These are phyloP conservation scores for Metarhizium brunneum DNA, from an alignment of 2,329 filamentous ascomycete species.

Conservation along the genomic window DNA sequence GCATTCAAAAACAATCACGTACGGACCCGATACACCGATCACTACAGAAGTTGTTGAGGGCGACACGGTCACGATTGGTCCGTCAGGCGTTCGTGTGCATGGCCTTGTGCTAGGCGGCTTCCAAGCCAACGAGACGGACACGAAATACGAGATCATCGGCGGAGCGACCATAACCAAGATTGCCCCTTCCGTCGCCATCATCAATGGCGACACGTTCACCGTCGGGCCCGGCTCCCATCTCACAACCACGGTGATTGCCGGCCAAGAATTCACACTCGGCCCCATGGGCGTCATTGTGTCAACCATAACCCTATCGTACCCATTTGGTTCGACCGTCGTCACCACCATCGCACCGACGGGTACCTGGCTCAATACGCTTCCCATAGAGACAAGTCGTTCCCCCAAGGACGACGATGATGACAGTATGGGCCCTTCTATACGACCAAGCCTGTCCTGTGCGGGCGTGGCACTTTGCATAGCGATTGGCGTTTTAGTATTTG, in stretches of 20 bases:
- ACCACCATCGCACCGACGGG: conserved; percentile 28
- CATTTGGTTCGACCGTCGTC: conserved; percentile 34
- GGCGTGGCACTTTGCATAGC: conserved; percentile 24
- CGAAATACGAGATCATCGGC: conserved; percentile 37
- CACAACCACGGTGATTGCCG: conserved; percentile 37
- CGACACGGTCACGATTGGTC: conserved; percentile 41
- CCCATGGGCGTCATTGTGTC: conserved; percentile 37
- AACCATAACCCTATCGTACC: conserved; percentile 34
- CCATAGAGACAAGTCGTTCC: conserved; percentile 18
- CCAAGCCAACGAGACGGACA: conserved; percentile 23
- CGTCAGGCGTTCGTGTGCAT: conserved; percentile 31
- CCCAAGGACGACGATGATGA: conserved; percentile 16
- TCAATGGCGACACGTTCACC: conserved; percentile 41
- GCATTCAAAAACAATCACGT: conserved; percentile 34
- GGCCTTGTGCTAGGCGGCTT: conserved; percentile 34
- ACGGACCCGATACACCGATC: conserved; percentile 25
- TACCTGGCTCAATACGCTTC: conserved; percentile 13
- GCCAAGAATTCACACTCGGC: conserved; percentile 41
- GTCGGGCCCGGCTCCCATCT: conserved; percentile 34
- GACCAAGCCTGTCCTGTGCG: conserved; percentile 11
- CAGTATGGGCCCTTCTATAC: conserved; percentile 8
- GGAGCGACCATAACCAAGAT: conserved; percentile 43
- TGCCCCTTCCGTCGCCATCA: conserved; percentile 37
- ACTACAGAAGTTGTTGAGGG: conserved; percentile 35
- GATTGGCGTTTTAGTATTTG: conserved; percentile 28